Conservation (phyloP, 2,329 filamentous ascomycete genomes). For the Calycina herbarum region DNA sequence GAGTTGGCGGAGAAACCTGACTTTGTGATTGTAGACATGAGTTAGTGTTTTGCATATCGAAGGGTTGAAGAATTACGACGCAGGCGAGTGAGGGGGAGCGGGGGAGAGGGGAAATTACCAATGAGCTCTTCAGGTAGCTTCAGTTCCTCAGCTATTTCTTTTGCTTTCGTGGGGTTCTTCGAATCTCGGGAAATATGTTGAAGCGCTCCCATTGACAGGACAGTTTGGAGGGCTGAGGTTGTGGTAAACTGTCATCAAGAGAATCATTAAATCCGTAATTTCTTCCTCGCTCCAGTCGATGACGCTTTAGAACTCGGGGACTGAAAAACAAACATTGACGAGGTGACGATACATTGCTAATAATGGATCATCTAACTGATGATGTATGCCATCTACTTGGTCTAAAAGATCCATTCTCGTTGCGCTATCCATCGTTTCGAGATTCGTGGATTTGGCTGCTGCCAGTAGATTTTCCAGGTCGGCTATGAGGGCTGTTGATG, state of each 20-base stretch:
- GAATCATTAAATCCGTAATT: no score
- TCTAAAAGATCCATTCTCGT: constrained; percentile 19
- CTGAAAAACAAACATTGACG: constrained; percentile 27
- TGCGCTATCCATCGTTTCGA: constrained; percentile 18
- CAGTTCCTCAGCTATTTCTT: constrained; percentile 25
- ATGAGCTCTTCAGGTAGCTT: constrained; percentile 31
- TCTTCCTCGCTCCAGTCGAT: no score
- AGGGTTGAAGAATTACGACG: background rate
- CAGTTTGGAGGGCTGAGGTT: constrained; percentile 29
- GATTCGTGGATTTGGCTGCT: constrained; percentile 21
- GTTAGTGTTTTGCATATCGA: background rate
- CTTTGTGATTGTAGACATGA: constrained; percentile 16
- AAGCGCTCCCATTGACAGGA: constrained; percentile 29
- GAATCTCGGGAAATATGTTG: constrained; percentile 34
- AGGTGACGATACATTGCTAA: constrained; percentile 35
- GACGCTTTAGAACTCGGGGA: background rate
- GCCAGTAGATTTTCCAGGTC: constrained; percentile 23
- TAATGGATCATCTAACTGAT: constrained; percentile 31
- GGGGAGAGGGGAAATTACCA: constrained; percentile 20
- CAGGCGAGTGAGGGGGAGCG: background rate
- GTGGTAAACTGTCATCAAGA: constrained; percentile 19
- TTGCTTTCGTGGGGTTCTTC: constrained; percentile 26
- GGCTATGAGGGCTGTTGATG: constrained; percentile 17
- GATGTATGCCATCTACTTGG: constrained; percentile 24
- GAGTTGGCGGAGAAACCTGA: constrained; percentile 35